phyloP scores from a whole-genome alignment of 2,329 filamentous ascomycete genomes.

The Cladorrhinum sp. region DNA sequence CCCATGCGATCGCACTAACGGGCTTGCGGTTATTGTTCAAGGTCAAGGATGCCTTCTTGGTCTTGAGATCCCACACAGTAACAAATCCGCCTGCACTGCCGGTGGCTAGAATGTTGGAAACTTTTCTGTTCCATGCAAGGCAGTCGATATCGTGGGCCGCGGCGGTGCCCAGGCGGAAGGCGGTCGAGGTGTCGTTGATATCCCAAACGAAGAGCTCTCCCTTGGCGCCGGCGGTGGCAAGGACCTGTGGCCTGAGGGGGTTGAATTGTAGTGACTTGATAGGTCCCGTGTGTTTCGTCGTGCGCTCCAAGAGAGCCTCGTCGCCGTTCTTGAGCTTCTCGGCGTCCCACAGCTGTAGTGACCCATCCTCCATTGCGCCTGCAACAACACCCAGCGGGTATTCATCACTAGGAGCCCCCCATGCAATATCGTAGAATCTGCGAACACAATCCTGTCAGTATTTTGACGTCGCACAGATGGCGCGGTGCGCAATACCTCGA shows the following conservation, averaged over 20 bases:
- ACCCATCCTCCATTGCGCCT: slow-evolving; percentile 90
- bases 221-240: slow-evolving; percentile 90
- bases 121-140: slow-evolving; percentile 97
- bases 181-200: slow-evolving; percentile 81
- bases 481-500: slow-evolving; percentile 62
- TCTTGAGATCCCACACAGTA: slow-evolving; percentile 97
- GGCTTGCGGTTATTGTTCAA: slow-evolving; percentile 93
- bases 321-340: slow-evolving; percentile 59
- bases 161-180: slow-evolving; percentile 83
- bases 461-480: background rate
- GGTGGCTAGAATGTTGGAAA: slow-evolving; percentile 92
- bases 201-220: slow-evolving; percentile 97
- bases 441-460: slow-evolving; percentile 12
- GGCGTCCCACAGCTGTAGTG: slow-evolving; percentile 90
- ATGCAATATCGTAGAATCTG: slow-evolving; percentile 96
- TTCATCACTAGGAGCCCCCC: slow-evolving; percentile 78
- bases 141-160: slow-evolving; percentile 95
- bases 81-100: slow-evolving; percentile 92
- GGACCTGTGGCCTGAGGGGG: slow-evolving; percentile 81
- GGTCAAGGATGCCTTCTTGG: slow-evolving; percentile 94
- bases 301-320: slow-evolving; percentile 74
- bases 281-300: slow-evolving; percentile 84
- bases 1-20: slow-evolving; percentile 95
- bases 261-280: slow-evolving; percentile 98
- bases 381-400: slow-evolving; percentile 86